Evolutionary conservation across 2,329 filamentous ascomycete species (phyloP).

Genomic region (Aspergillus sp.): DNA sequence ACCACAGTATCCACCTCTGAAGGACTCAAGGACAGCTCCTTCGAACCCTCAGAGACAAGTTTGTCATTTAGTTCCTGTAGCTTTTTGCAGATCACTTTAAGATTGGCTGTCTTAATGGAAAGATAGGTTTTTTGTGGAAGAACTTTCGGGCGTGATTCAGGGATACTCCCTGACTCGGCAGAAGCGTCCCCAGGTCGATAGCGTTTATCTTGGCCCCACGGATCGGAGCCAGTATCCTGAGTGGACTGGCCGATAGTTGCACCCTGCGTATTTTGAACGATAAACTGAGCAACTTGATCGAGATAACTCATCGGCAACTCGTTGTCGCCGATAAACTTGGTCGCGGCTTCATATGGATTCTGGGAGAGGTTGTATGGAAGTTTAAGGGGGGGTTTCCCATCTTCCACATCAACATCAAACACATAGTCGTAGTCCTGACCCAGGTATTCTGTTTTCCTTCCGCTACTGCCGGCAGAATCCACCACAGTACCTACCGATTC

Average conservation of each 20-base stretch:
- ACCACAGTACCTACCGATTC: constrained; percentile 91
- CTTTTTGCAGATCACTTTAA: constrained; percentile 71
- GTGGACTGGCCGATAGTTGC: constrained; percentile 70
- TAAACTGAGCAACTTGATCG: constrained; percentile 91
- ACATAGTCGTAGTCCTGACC: constrained; percentile 94
- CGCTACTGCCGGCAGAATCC: constrained; percentile 79
- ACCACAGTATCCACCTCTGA: constrained; percentile 66
- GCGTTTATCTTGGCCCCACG: constrained; percentile 74
- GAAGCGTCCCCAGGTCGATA: constrained; percentile 71
- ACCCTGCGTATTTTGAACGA: constrained; percentile 83
- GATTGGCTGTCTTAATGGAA: constrained; percentile 71
- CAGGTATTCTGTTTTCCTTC: constrained; percentile 71
- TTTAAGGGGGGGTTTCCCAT: constrained; percentile 88
- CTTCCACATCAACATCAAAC: constrained; percentile 94
- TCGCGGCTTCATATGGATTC: constrained; percentile 88
- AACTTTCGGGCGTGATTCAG: constrained; percentile 54
- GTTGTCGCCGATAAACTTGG: constrained; percentile 86
- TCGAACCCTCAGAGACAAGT: constrained; percentile 69
- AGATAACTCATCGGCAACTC: constrained; percentile 84
- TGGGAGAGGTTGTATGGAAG: constrained; percentile 91
- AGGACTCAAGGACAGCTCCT: constrained; percentile 72
- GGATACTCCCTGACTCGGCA: constrained; percentile 27
- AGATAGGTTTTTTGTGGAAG: constrained; percentile 80
- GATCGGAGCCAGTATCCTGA: constrained; percentile 61
- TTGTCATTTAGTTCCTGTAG: constrained; percentile 69